Evolutionary conservation across 768 basidiomycete genomes (phyloP), one percentile per base, ranked within the genome.

Genomic region (Suillus paluster): DNA sequence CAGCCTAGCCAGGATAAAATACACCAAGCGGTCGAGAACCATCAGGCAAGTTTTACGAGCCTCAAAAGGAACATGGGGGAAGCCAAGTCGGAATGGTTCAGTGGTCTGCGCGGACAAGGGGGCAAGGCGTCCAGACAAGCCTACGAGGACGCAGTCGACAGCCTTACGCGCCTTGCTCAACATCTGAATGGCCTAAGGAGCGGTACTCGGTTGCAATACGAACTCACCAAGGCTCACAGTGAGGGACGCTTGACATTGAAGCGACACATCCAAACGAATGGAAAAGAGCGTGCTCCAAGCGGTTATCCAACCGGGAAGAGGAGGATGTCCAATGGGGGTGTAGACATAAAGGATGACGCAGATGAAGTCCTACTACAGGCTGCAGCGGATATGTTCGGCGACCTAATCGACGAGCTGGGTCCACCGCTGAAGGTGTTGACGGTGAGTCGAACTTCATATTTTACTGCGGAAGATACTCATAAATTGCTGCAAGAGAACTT

Each of bases 181-280:
- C 96, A 99, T 77, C 76, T 99, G 42, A 95, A 90, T 60, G 95
- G 97, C 27, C 78, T 99, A 62, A 78, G 97, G 52, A 88, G 91
- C 61, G 92, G 95, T 1, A 94, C 90, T 8, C 83, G 85, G 38
- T 74, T 99, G 39, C 95, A 98, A 71, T 87, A 90, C 63, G 92
- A 96, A 54, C 74, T 98, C 33, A 85, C 90, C 15, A 84, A 84
- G 66, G 90, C 91, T 2, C 75, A 80, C 48, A 64, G 77, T 6
- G 79, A 81, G 4, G 81, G 79, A n/a, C 83, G 77, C 59, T 54
- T 83, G n/a, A 66, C 75, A 14, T 59, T 83, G 33, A 64, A n/a
- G 34, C 69, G 62, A 21, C 70, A 57, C n/a, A 39, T 10, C 39
- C 64, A 54, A 57, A 68, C 63, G 58, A 68, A 60, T 10, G 56